Evolutionary conservation across 805 yeast species (phyloP).

Genomic region (Gaillardinia entomophila): DNA sequence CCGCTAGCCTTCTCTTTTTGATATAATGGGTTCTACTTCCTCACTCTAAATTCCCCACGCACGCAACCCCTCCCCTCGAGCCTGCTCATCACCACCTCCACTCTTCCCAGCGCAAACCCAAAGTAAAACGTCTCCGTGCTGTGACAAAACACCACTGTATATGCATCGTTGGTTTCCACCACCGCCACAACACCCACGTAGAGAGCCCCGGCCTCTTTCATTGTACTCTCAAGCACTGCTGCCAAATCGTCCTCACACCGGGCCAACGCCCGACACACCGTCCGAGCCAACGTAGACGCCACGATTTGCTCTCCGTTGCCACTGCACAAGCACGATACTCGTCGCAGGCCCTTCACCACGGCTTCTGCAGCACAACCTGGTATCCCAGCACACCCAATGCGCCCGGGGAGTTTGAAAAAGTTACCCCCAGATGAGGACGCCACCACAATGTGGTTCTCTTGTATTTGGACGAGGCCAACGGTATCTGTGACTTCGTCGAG

Average conservation of each 20-base stretch:
- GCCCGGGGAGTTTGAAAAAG: constrained; percentile 41
- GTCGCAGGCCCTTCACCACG: constrained; percentile 8
- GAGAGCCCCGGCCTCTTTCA: too few species aligned
- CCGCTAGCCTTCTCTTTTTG: not conserved
- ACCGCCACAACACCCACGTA: too few species aligned
- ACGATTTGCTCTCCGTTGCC: constrained; percentile 57
- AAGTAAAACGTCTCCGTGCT: constrained; percentile 16
- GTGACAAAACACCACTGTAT: constrained; percentile 10
- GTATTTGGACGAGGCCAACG: constrained; percentile 32
- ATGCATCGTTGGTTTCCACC: too few species aligned
- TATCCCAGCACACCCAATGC: constrained; percentile 52
- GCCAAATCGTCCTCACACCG: too few species aligned
- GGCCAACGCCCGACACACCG: constrained; percentile 9
- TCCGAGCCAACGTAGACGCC: constrained; percentile 32
- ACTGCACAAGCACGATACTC: constrained; percentile 37
- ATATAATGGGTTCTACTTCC: constrained; percentile 4
- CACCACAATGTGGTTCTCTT: constrained; percentile 6
- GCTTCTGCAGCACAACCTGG: constrained; percentile 40
- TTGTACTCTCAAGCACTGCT: too few species aligned
- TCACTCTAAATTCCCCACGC: constrained; percentile 20
- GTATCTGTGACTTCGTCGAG: constrained; percentile 33
- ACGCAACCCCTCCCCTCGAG: constrained; percentile 7
- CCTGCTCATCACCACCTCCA: constrained; percentile 20
- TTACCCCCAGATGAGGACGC: constrained; percentile 53
- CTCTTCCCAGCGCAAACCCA: constrained; percentile 10